Evolutionary conservation across 257 asterid genomes (phyloP).

Genomic region (Leonotis leonurus): DNA sequence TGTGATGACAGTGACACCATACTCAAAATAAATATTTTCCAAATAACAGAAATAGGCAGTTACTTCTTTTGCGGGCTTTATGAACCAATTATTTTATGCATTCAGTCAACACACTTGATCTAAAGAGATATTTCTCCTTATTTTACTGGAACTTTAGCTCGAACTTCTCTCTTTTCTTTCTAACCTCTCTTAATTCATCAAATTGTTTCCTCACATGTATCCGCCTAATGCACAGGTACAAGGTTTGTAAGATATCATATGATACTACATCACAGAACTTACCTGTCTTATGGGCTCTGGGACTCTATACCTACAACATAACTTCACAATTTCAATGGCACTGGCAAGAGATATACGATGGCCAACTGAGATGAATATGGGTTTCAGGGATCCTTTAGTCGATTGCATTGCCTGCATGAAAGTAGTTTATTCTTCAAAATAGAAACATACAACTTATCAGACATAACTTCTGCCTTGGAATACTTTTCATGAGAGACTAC

Average conservation of each 20-base stretch:
- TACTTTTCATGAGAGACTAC: no score
- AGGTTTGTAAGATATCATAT: no score
- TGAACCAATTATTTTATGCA: not conserved
- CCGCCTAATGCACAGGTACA: no score
- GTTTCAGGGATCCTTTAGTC: slow-evolving; percentile 50
- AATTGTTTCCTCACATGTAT: no score
- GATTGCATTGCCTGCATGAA: slow-evolving; percentile 71
- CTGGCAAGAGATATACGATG: slow-evolving; percentile 67
- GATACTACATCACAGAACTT: slow-evolving; percentile 1
- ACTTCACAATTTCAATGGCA: slow-evolving; percentile 51
- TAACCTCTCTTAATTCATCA: not conserved
- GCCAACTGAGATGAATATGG: slow-evolving; percentile 78
- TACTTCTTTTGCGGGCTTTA: not conserved
- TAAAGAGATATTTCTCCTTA: not conserved
- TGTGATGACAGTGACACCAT: not conserved
- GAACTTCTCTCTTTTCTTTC: not conserved
- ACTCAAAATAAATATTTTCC: not conserved
- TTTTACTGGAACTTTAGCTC: not conserved
- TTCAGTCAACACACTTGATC: not conserved
- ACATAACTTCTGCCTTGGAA: not conserved
- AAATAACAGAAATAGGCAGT: no score
- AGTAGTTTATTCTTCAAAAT: not conserved
- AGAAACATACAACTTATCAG: not conserved
- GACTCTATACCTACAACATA: slow-evolving; percentile 61
- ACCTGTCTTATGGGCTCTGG: slow-evolving; percentile 97